phyloP scores from a whole-genome alignment of 805 yeast genomes.

The Ogataea naganishii region DNA sequence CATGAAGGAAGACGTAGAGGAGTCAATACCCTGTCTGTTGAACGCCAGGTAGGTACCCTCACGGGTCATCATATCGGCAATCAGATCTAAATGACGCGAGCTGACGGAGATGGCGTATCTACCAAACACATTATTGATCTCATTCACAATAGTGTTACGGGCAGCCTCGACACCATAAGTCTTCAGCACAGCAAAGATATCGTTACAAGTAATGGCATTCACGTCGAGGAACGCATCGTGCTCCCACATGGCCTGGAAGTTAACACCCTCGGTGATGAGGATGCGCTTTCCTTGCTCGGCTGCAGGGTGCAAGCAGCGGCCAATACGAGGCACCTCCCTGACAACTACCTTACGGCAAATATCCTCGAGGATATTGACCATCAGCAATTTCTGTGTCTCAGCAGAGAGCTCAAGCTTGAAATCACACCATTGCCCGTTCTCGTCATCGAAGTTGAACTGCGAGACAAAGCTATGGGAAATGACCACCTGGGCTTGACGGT shows the following conservation, averaged over 20 bases:
- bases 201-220: slow-evolving; percentile 85
- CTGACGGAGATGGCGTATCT: slow-evolving; percentile 94
- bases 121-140: slow-evolving; percentile 90
- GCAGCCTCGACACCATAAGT: slow-evolving; percentile 99
- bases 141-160: slow-evolving; percentile 92
- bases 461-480: slow-evolving; percentile 66
- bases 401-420: slow-evolving; percentile 78
- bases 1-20: slow-evolving; percentile 91
- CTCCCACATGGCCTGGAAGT: slow-evolving; percentile 97
- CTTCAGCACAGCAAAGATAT: slow-evolving; percentile 78
- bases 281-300: slow-evolving; percentile 64
- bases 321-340: slow-evolving; percentile 84
- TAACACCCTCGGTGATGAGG: slow-evolving; percentile 95
- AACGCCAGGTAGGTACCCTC: slow-evolving; percentile 96
- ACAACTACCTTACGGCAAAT: slow-evolving; percentile 86
- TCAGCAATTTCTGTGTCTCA: slow-evolving; percentile 83
- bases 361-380: slow-evolving; percentile 94
- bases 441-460: slow-evolving; percentile 85
- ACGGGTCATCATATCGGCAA: slow-evolving; percentile 99
- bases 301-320: slow-evolving; percentile 82
- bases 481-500: slow-evolving; percentile 78
- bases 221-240: slow-evolving; percentile 90
- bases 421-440: slow-evolving; percentile 84
- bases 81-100: slow-evolving; percentile 87
- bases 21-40: slow-evolving; percentile 96